These are phyloP conservation scores for Euphorbia schlechtendalii DNA, from an alignment of 441 rosid species.

Conservation along the genomic window DNA sequence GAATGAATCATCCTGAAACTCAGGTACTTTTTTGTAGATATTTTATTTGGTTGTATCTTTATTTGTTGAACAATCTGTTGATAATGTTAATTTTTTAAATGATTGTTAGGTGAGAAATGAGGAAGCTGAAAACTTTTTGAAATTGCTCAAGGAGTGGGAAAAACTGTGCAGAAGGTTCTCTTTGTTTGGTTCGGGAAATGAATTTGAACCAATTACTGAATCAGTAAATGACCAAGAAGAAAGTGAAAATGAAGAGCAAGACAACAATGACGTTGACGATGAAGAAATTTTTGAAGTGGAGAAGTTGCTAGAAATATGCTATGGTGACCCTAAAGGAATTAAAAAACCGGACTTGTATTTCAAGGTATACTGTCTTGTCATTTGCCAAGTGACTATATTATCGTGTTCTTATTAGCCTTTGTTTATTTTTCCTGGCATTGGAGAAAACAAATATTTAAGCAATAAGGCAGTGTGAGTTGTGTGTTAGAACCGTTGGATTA, in stretches of 20 bases:
- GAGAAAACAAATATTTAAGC: background rate
- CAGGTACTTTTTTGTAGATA: constrained; percentile 2
- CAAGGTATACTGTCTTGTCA: constrained; percentile 5
- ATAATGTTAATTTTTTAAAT: background rate
- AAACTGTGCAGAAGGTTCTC: constrained; percentile 9
- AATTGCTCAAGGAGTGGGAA: constrained; percentile 15
- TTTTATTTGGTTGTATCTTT: background rate
- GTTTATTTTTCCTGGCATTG: background rate
- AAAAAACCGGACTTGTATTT: constrained; percentile 4
- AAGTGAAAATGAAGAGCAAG: background rate
- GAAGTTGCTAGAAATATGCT: constrained; percentile 8
- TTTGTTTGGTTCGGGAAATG: background rate
- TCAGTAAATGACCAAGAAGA: background rate
- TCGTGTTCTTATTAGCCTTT: no score
- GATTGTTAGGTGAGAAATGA: constrained; percentile 16
- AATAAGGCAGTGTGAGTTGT: no score
- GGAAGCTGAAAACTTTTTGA: constrained; percentile 12
- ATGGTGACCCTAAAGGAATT: constrained; percentile 13
- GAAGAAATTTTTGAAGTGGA: constrained; percentile 13
- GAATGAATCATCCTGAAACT: constrained; percentile 12
- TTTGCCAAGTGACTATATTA: background rate
- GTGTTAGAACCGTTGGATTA: no score
- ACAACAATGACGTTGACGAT: background rate
- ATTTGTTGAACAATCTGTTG: background rate
- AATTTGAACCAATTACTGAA: background rate